A percentile compares a stretch with the other conserved stretches of the same genome.
These are phyloP conservation scores for Talaromyces ruber DNA, from an alignment of 495 filamentous ascomycete genomes.

Conservation along the genomic window DNA sequence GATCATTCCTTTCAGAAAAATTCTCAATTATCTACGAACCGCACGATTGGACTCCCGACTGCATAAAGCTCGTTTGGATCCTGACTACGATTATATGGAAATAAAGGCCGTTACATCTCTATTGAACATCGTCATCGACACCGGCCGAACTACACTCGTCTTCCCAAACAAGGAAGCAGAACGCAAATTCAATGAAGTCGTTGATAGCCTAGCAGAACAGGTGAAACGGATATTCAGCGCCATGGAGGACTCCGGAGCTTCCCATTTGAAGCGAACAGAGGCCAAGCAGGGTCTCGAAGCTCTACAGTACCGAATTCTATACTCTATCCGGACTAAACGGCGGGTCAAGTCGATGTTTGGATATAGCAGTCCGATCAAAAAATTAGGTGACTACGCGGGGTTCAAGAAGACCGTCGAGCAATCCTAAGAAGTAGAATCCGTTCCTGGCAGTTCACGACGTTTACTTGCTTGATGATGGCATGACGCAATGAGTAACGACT, in stretches of 20 bases:
- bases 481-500: background rate
- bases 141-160: constrained; percentile 32
- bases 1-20: constrained; percentile 39
- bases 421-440: background rate
- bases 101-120: constrained; percentile 56
- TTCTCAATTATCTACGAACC: constrained; percentile 44
- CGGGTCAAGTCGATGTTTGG: constrained; percentile 32
- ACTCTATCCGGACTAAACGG: constrained; percentile 59
- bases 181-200: constrained; percentile 52
- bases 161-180: constrained; percentile 27
- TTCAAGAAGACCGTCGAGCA: background rate
- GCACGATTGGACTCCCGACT: constrained; percentile 37
- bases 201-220: constrained; percentile 56
- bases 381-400: background rate
- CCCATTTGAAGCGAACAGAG: constrained; percentile 61
- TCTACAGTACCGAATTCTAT: constrained; percentile 60
- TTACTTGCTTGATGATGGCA: background rate
- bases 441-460: background rate
- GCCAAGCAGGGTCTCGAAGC: constrained; percentile 65
- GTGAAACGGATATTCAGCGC: constrained; percentile 59
- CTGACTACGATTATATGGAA: constrained; percentile 56
- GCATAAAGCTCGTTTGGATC: constrained; percentile 16
- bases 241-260: constrained; percentile 68
- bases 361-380: background rate
- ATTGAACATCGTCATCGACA: constrained; percentile 66